Evolutionary conservation across 768 basidiomycete genomes (phyloP).

Genomic region (Mycena vulgaris): DNA sequence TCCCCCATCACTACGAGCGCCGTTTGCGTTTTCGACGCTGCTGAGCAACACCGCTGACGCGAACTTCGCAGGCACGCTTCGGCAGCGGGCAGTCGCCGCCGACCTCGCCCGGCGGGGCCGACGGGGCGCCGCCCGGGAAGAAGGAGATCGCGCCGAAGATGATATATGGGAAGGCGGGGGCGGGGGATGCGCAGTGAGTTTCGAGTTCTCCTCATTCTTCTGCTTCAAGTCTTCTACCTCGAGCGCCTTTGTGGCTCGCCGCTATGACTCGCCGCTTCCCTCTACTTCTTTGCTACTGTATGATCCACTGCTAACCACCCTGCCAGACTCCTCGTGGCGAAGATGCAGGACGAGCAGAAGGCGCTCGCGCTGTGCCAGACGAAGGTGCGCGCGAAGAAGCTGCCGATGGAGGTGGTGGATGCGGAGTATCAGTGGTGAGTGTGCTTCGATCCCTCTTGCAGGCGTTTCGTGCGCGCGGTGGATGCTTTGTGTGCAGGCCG

Average conservation of each 20-base stretch:
- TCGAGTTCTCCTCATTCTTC: conserved; percentile 15
- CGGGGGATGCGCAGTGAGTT: conserved; percentile 83
- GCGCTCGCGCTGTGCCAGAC: conserved; percentile 92
- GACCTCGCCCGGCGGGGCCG: conserved; percentile 48
- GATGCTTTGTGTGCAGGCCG: too few species aligned
- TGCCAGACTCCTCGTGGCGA: conserved; percentile 79
- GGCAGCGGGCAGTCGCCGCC: conserved; percentile 45
- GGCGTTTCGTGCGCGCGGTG: too few species aligned
- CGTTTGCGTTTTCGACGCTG: too few species aligned
- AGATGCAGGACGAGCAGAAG: conserved; percentile 92
- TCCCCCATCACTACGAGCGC: too few species aligned
- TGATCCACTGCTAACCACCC: not conserved
- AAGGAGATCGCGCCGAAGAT: conserved; percentile 98
- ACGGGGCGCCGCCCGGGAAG: conserved; percentile 59
- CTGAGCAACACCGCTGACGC: too few species aligned
- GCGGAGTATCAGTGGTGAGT: conserved; percentile 98
- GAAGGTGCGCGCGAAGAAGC: conserved; percentile 93
- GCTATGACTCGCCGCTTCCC: not conserved
- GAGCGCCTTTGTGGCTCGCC: too few species aligned
- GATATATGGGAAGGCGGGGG: conserved; percentile 91
- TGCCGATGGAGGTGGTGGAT: conserved; percentile 99
- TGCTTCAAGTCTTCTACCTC: not conserved
- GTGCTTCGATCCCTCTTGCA: too few species aligned
- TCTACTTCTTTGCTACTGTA: not conserved
- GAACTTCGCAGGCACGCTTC: not conserved